A percentile compares a stretch with the other conserved stretches of the same genome.
phyloP scores from a whole-genome alignment of 78 protist genomes.

The Carpediemonas membranifera region DNA sequence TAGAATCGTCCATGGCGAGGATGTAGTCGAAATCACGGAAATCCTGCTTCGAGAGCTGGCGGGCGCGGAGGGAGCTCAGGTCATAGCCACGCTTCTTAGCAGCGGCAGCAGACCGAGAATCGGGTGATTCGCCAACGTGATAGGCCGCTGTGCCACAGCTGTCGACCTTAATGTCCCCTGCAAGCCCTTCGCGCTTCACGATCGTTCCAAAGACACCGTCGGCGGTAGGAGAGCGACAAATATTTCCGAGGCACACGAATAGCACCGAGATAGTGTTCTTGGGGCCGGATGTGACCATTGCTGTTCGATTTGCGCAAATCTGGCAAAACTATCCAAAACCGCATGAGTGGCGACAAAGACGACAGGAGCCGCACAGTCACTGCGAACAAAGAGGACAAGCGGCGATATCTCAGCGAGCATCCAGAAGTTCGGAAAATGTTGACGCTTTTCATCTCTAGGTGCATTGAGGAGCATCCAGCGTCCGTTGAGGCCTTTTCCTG shows the following conservation, averaged over 20 bases:
- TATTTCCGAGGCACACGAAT: neutral
- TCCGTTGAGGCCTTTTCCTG: too few relatives aligned
- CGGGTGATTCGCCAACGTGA: neutral
- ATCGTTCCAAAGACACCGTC: neutral
- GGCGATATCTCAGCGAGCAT: too few relatives aligned
- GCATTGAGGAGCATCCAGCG: too few relatives aligned
- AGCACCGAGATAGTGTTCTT: too few relatives aligned
- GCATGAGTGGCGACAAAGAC: too few relatives aligned
- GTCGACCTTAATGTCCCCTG: neutral
- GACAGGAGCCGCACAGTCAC: too few relatives aligned
- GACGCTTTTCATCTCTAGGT: too few relatives aligned
- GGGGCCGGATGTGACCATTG: too few relatives aligned
- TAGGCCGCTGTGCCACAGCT: neutral
- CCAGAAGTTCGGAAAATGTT: too few relatives aligned
- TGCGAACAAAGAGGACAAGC: too few relatives aligned
- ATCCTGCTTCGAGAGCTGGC: neutral
- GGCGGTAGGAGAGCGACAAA: constrained; percentile 6
- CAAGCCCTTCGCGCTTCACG: neutral
- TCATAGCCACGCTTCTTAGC: neutral
- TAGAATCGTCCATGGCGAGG: constrained; percentile 2
- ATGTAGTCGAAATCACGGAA: neutral
- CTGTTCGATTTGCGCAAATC: too few relatives aligned
- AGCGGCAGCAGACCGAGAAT: neutral
- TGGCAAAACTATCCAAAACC: too few relatives aligned
- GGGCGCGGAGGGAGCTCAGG: neutral